These are phyloP conservation scores for Peronosclerospora sorghi DNA, from an alignment of 352 stramenopile genomes.

Conservation along the genomic window DNA sequence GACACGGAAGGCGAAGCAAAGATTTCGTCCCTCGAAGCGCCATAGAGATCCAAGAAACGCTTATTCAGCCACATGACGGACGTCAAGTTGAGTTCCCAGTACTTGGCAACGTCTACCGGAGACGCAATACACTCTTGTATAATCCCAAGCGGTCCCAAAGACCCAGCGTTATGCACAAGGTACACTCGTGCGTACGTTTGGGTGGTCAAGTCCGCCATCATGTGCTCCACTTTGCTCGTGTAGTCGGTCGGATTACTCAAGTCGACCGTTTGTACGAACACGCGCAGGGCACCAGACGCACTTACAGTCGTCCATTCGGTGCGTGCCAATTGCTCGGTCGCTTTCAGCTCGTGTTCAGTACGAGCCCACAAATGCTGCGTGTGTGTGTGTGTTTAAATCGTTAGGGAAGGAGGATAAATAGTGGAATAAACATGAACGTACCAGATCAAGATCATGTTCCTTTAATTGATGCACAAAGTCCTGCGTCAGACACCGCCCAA, in stretches of 20 bases:
- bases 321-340: slow-evolving; percentile 34
- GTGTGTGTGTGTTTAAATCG: too few relatives aligned
- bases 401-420: too few relatives aligned
- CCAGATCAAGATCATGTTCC: slow-evolving; percentile 34
- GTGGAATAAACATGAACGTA: too few relatives aligned
- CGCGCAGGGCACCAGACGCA: slow-evolving; percentile 13
- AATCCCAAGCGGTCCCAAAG: slow-evolving; percentile 53
- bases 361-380: slow-evolving; percentile 55
- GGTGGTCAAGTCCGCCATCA: slow-evolving; percentile 16
- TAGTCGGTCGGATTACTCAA: slow-evolving; percentile 37
- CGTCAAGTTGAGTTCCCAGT: slow-evolving; percentile 81
- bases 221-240: slow-evolving; percentile 30
- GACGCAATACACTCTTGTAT: slow-evolving; percentile 35
- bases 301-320: slow-evolving; percentile 17
- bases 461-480: slow-evolving; percentile 44
- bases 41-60: slow-evolving; percentile 51
- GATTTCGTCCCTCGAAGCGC: slow-evolving; percentile 32
- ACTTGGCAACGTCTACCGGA: slow-evolving; percentile 29
- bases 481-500: slow-evolving; percentile 64
- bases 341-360: slow-evolving; percentile 34
- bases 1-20: background rate
- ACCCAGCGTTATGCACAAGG: slow-evolving; percentile 81
- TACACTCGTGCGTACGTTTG: slow-evolving; percentile 35
- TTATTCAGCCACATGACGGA: slow-evolving; percentile 80
- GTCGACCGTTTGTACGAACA: slow-evolving; percentile 33